These are phyloP conservation scores for Dentiscutata heterogama DNA, from an alignment of 371 early-diverging fungal genomes.

Conservation along the genomic window DNA sequence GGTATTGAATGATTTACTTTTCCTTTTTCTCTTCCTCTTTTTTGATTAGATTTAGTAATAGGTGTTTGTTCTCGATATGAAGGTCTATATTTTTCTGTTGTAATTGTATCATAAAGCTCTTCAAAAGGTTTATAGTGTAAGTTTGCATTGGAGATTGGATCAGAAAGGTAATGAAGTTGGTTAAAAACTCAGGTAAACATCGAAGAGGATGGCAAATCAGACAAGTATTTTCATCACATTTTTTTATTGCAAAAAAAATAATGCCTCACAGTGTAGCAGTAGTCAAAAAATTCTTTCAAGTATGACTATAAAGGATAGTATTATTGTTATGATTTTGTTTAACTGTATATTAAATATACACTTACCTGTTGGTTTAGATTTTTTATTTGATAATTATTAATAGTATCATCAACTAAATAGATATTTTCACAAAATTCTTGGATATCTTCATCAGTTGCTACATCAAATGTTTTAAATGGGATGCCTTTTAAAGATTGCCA, in stretches of 20 bases:
- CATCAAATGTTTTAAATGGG: no score
- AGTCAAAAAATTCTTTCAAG: background rate
- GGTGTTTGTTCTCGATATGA: background rate
- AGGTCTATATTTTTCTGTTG: background rate
- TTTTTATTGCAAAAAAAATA: slow-evolving; percentile 16
- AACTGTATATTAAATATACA: background rate
- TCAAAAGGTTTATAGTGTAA: background rate
- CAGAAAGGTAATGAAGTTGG: background rate
- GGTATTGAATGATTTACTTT: no score
- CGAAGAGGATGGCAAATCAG: background rate
- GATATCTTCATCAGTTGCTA: no score
- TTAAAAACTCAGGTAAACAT: background rate
- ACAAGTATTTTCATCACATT: background rate
- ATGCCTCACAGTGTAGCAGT: background rate
- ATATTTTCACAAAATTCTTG: no score
- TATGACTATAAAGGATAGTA: background rate
- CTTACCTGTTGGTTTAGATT: no score
- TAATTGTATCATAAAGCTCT: background rate
- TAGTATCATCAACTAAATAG: no score
- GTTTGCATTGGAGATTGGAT: background rate
- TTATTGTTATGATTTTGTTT: background rate
- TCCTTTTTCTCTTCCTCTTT: no score
- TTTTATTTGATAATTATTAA: no score
- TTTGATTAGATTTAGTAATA: no score
- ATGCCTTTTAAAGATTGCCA: no score